Evolutionary conservation across 108 stramenopile species (phyloP).

Genomic region (Nitzschia sp.): DNA sequence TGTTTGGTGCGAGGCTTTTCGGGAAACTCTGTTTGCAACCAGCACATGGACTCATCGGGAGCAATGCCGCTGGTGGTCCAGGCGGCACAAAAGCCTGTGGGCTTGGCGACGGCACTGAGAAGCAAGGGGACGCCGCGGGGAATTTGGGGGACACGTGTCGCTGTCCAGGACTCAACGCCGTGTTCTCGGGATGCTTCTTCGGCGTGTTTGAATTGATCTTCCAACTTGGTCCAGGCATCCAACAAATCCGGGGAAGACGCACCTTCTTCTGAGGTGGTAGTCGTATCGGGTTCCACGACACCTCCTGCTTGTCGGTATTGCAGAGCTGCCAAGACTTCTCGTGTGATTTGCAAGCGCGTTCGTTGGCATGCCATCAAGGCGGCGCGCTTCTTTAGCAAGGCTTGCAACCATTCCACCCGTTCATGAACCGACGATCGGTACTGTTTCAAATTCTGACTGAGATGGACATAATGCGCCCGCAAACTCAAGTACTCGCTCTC

Average conservation of each 20-base stretch:
- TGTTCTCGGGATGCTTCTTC: conserved; percentile 31
- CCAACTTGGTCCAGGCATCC: conserved; percentile 58
- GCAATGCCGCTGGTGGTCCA: conserved; percentile 49
- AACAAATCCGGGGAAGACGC: conserved; percentile 36
- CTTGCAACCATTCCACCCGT: conserved; percentile 52
- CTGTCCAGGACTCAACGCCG: conserved; percentile 55
- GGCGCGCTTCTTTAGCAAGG: conserved; percentile 48
- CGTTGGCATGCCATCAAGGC: conserved; percentile 66
- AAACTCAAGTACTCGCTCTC: conserved; percentile 80
- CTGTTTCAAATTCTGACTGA: conserved; percentile 54
- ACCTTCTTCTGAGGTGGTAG: neutral
- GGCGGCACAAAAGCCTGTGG: conserved; percentile 63
- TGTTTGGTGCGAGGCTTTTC: conserved; percentile 16
- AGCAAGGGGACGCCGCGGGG: conserved; percentile 77
- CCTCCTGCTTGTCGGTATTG: conserved; percentile 39
- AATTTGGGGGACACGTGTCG: conserved; percentile 58
- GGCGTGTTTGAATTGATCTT: conserved; percentile 37
- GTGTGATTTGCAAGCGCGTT: conserved; percentile 57
- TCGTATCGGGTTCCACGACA: neutral
- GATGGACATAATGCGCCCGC: conserved; percentile 77
- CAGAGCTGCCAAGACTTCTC: conserved; percentile 64
- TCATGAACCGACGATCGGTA: conserved; percentile 43
- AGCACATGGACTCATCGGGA: conserved; percentile 51
- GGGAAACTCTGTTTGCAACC: conserved; percentile 59
- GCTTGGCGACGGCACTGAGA: conserved; percentile 59